A percentile compares a stretch with the other conserved stretches of the same genome.
These are phyloP conservation scores for Halteria grandinella DNA, from an alignment of 73 alveolate species.

Conservation along the genomic window DNA sequence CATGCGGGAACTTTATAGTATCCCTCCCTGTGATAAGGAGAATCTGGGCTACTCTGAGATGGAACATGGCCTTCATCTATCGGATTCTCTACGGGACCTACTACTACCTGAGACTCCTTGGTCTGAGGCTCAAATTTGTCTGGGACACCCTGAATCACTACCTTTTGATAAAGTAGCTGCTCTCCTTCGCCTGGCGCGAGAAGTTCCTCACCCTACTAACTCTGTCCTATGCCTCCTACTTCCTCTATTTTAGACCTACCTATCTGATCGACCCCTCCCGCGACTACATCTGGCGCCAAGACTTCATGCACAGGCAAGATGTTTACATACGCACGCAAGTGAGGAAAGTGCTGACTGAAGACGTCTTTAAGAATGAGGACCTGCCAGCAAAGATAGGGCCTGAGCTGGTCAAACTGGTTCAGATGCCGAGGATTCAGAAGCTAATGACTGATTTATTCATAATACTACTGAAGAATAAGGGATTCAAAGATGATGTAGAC, in stretches of 20 bases:
- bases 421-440: slow-evolving; percentile 6
- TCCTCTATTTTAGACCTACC: not conserved
- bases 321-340: not conserved
- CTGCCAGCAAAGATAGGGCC: slow-evolving; percentile 42
- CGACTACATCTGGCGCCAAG: not conserved
- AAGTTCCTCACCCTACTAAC: not conserved
- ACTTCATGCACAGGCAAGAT: not conserved
- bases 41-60: not conserved
- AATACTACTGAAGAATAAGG: slow-evolving; percentile 4
- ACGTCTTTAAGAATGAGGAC: slow-evolving; percentile 34
- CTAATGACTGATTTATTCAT: slow-evolving; percentile 39
- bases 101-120: slow-evolving; percentile 21
- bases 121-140: not conserved
- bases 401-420: not conserved
- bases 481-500: slow-evolving; percentile 13
- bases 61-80: not conserved
- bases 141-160: slow-evolving; percentile 48
- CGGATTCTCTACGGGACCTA: not conserved
- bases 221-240: not conserved
- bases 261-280: not conserved
- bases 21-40: not conserved
- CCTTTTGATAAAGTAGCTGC: not conserved
- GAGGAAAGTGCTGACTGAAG: not conserved
- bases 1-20: not conserved
- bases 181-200: slow-evolving; percentile 2